phyloP scores from a whole-genome alignment of 331 rosid genomes.

The Quercus tomentella region DNA sequence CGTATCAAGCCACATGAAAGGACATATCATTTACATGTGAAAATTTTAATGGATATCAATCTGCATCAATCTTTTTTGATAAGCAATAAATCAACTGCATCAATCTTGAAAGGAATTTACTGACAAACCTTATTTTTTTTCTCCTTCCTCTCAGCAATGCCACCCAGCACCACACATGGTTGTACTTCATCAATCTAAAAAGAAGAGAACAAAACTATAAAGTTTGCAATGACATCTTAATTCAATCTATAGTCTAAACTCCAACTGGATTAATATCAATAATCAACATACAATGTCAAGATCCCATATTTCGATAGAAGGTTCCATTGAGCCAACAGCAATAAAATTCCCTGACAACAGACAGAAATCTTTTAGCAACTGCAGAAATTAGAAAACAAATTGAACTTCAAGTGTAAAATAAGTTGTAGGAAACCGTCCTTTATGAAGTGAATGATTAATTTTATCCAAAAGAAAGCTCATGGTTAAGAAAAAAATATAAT shows the following conservation, averaged over 20 bases:
- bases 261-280: constrained; percentile 1
- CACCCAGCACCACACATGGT: constrained; percentile 75
- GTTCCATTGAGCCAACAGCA: constrained; percentile 92
- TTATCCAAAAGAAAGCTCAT: background rate
- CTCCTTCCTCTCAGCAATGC: constrained; percentile 59
- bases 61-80: background rate
- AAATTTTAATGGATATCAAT: background rate
- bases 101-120: constrained; percentile 1
- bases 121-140: constrained; percentile 71
- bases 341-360: constrained; percentile 65
- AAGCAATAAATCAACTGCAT: background rate
- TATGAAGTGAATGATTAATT: background rate
- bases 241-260: background rate
- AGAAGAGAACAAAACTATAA: constrained; percentile 11
- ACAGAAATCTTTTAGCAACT: constrained; percentile 13
- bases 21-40: background rate
- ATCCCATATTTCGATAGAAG: constrained; percentile 92
- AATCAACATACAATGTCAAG: constrained; percentile 76
- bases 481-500: background rate
- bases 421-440: background rate
- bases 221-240: background rate
- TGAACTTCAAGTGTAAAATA: background rate
- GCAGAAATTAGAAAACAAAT: constrained; percentile 3
- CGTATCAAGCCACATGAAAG: background rate
- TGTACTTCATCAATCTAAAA: constrained; percentile 78